phyloP scores from a whole-genome alignment of 1,139 yeast genomes.

The Suhomyces maxii region DNA sequence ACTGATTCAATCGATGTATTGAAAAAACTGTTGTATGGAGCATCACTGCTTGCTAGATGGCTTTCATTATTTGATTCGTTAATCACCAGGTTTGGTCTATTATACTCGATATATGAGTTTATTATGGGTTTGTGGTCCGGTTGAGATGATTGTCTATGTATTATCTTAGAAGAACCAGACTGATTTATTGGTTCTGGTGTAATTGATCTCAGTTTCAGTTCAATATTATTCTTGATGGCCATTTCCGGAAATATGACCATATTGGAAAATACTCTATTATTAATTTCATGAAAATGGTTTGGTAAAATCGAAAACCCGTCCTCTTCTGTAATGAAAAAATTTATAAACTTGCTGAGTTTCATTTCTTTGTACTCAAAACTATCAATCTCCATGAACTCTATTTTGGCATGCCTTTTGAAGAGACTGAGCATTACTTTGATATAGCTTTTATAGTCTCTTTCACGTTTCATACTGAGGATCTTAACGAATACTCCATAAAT shows the following conservation, averaged over 20 bases:
- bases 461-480: conserved; percentile 17
- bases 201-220: neutral
- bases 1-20: neutral
- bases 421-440: conserved; percentile 23
- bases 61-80: neutral
- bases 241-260: conserved; percentile 15
- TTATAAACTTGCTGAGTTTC: conserved; percentile 20
- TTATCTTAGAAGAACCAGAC: too few species aligned
- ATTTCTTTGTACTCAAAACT: conserved; percentile 19
- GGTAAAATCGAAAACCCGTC: conserved; percentile 19
- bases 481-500: conserved; percentile 29
- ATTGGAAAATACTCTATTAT: conserved; percentile 15
- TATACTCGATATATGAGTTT: too few species aligned
- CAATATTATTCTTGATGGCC: conserved; percentile 3
- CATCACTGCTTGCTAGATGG: too few species aligned
- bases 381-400: conserved; percentile 26
- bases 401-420: conserved; percentile 24
- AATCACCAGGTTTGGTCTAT: neutral
- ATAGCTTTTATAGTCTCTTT: conserved; percentile 11
- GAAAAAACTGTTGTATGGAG: too few species aligned
- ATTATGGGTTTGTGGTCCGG: neutral
- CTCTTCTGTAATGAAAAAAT: conserved; percentile 19
- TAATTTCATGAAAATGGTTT: conserved; percentile 12
- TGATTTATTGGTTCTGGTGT: too few species aligned
- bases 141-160: too few species aligned